Base-by-base conservation (phyloP, 2,329 filamentous ascomycete genomes). In the Colletotrichum sp. region DNA sequence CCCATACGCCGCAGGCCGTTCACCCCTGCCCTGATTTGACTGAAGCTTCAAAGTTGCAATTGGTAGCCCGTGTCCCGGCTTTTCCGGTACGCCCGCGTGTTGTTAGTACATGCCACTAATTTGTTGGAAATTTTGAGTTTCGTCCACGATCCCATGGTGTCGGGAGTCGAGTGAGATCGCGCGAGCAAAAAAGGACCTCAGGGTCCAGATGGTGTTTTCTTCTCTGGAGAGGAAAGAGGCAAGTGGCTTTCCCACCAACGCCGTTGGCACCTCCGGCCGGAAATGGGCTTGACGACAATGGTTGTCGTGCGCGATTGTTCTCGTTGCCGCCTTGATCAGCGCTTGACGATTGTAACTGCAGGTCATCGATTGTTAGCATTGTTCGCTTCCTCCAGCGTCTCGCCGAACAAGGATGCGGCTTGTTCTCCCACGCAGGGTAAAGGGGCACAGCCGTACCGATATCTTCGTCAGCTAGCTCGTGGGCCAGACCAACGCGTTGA, bases 381-480 rank as follows among this genome's bases (percentile, higher is more conserved):
- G 56, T 75, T 68, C 65, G 64, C 55, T 32, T 32, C 32, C 26
- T 52, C 56, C 16, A 18, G 28, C 60, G 30, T 38, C 55, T 24
- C 38, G 55, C 56, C 56, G 34, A 26, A 62, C 56, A 52, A 16
- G 36, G 26, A 24, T 36, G 26, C 24, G n/a, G 56, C 15, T 21
- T 26, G 60, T 56, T 52, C 28, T 43, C n/a, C 16, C 24, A 52
- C 52, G 21, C 48, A 66, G 28, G 61, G 28, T 21, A 15, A 60
- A 21, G 64, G 52, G 67, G 28, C 30, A 32, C 18, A 36, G 43
- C 89, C 93, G 88, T 90, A 96, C 95, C 95, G 86, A 99, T 98
- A 87, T 99, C 97, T 87, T 99, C 97, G 84, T 99, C 97, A 73
- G 93, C 95, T 82, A 99, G 89, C 88, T 98, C 95, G 84, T 99